Percentiles rank a stretch among this genome's conserved stretches.
These are phyloP conservation scores for Pseudogymnoascus sp. DNA, from an alignment of 2,329 filamentous ascomycete genomes.

Conservation along the genomic window DNA sequence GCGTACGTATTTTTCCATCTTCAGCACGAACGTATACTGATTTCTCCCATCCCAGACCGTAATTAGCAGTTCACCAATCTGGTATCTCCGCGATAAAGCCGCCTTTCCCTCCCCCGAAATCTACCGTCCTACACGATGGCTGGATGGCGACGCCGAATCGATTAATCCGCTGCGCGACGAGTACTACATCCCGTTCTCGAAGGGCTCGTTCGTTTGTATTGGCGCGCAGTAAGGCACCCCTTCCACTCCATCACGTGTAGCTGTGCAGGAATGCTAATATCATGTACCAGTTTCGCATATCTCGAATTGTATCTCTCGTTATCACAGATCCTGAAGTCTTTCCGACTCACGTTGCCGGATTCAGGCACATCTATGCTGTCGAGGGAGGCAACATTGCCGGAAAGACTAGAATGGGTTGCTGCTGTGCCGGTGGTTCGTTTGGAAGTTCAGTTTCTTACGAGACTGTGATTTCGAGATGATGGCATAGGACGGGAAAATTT, in stretches of 20 bases:
- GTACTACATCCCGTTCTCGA: slow-evolving; percentile 28
- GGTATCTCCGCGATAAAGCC: slow-evolving; percentile 26
- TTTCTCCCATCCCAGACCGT: slow-evolving; percentile 17
- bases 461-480: background rate
- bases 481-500: no score
- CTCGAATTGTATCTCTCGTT: slow-evolving; percentile 9
- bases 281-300: slow-evolving; percentile 7
- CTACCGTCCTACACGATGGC: slow-evolving; percentile 26
- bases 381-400: background rate
- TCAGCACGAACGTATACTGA: background rate
- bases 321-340: slow-evolving; percentile 6
- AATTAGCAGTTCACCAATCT: slow-evolving; percentile 27
- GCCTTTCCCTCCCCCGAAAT: slow-evolving; percentile 24
- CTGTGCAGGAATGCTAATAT: background rate
- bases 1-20: slow-evolving; percentile 29
- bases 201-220: slow-evolving; percentile 26
- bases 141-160: slow-evolving; percentile 11
- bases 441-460: background rate
- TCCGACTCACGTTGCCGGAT: background rate
- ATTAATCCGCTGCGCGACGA: slow-evolving; percentile 22
- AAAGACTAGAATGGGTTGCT: background rate
- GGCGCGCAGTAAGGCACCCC: slow-evolving; percentile 24
- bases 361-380: background rate
- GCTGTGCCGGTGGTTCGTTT: background rate
- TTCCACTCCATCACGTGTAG: background rate